Evolutionary conservation across 225 moss, liverwort and hornwort genomes (phyloP).

Genomic region (Physcomitrium patens): DNA sequence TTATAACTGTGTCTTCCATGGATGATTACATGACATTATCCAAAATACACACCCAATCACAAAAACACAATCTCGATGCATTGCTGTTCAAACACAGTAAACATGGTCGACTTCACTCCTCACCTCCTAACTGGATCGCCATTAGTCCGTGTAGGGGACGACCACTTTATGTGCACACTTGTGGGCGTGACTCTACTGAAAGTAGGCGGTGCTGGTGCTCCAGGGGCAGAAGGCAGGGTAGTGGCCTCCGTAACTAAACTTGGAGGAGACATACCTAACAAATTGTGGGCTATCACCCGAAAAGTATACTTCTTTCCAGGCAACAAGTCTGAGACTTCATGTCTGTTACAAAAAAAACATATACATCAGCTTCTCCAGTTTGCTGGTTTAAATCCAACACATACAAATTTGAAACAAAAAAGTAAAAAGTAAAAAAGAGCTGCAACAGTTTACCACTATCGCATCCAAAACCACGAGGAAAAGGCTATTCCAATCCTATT

Average conservation of each 20-base stretch:
- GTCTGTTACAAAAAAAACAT: slow-evolving; percentile 28
- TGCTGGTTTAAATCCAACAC: slow-evolving; percentile 4
- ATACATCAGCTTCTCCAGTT: slow-evolving; percentile 16
- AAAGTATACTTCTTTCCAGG: slow-evolving; percentile 41
- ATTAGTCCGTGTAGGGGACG: slow-evolving; percentile 43
- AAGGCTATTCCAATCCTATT: too few relatives aligned
- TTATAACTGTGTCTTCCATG: background rate
- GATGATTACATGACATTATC: background rate
- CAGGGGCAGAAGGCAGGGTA: slow-evolving; percentile 47
- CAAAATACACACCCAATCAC: background rate
- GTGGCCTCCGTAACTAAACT: slow-evolving; percentile 35
- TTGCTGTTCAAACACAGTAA: background rate
- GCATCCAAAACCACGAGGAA: background rate
- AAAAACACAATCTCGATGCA: background rate
- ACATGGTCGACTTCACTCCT: background rate
- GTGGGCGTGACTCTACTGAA: slow-evolving; percentile 41
- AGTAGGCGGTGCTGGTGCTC: slow-evolving; percentile 38
- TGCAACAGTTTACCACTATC: background rate
- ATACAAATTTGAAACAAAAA: background rate
- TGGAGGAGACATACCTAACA: slow-evolving; percentile 44
- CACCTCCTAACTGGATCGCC: slow-evolving; percentile 51
- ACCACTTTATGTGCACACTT: slow-evolving; percentile 46
- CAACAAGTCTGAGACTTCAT: slow-evolving; percentile 38
- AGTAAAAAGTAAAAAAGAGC: too few relatives aligned
- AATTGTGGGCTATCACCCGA: slow-evolving; percentile 44